Evolutionary conservation across 805 yeast species (phyloP).

Genomic region (Kuraishia borneana): DNA sequence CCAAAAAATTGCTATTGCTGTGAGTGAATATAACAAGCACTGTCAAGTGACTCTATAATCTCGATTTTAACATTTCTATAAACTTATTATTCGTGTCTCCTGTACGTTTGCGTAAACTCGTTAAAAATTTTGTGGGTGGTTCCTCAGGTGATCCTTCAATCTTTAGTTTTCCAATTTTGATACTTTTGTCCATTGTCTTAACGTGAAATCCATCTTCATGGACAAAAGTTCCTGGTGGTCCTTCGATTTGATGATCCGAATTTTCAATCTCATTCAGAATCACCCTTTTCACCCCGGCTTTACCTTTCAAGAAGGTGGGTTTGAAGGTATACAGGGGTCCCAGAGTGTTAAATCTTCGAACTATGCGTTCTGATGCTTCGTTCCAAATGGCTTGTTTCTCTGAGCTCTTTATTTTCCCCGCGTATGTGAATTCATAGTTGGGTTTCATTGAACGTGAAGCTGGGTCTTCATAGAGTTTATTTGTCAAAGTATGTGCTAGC

Average conservation of each 20-base stretch:
- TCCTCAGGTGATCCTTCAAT: constrained; percentile 46
- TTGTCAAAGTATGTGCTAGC: constrained; percentile 31
- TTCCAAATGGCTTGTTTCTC: constrained; percentile 40
- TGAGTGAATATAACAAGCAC: constrained; percentile 62
- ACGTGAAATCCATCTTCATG: constrained; percentile 20
- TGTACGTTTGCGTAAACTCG: constrained; percentile 32
- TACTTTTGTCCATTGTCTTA: constrained; percentile 30
- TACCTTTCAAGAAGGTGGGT: not conserved
- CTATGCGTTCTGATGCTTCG: constrained; percentile 21
- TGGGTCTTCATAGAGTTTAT: constrained; percentile 15
- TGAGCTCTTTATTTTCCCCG: constrained; percentile 38
- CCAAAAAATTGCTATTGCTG: constrained; percentile 69
- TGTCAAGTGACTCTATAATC: constrained; percentile 36
- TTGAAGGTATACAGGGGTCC: constrained; percentile 45
- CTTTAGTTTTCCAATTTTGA: constrained; percentile 28
- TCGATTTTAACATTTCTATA: not conserved
- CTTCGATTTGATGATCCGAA: constrained; percentile 4
- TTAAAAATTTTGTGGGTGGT: constrained; percentile 29
- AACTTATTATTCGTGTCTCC: constrained; percentile 16
- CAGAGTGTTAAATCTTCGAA: constrained; percentile 34
- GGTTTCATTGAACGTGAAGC: constrained; percentile 10
- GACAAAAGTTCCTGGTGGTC: constrained; percentile 17
- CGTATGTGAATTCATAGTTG: constrained; percentile 32
- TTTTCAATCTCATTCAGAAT: constrained; percentile 29
- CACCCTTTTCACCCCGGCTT: constrained; percentile 24